Evolutionary conservation across 106 monocot genomes (phyloP).

Genomic region (Agapanthus africanus): DNA sequence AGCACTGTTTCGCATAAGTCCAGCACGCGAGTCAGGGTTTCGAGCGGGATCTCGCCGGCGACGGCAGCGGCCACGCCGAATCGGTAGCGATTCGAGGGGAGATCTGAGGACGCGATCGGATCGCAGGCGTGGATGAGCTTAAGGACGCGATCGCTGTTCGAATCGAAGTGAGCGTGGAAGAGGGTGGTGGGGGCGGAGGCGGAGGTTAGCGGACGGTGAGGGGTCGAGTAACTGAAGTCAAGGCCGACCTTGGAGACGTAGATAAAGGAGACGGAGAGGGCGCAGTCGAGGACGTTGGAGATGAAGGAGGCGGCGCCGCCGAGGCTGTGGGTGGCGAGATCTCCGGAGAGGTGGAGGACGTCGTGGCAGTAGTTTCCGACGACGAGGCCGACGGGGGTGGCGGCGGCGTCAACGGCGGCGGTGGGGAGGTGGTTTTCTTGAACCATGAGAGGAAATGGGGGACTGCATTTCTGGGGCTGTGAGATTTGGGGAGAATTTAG

Average conservation of each 20-base stretch:
- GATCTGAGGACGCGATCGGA: conserved; percentile 61
- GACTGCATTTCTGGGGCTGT: neutral
- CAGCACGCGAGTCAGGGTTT: conserved; percentile 57
- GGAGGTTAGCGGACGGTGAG: conserved; percentile 28
- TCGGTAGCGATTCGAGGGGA: conserved; percentile 20
- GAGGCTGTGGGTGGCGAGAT: conserved; percentile 38
- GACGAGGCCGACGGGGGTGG: conserved; percentile 26
- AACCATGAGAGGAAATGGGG: neutral
- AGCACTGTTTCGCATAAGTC: conserved; percentile 59
- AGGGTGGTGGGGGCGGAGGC: conserved; percentile 51
- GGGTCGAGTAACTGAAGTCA: conserved; percentile 46
- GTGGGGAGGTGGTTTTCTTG: neutral
- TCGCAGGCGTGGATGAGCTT: conserved; percentile 59
- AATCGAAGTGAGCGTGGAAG: conserved; percentile 73
- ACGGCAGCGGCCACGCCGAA: conserved; percentile 88
- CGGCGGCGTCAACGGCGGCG: neutral
- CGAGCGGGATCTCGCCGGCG: conserved; percentile 70
- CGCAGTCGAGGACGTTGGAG: conserved; percentile 69
- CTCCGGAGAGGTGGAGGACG: conserved; percentile 59
- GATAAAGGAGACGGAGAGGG: conserved; percentile 22
- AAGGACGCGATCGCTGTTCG: conserved; percentile 46
- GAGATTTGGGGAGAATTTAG: neutral
- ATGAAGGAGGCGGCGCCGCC: conserved; percentile 86
- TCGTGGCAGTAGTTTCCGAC: conserved; percentile 96
- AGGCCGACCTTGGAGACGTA: conserved; percentile 67